These are phyloP conservation scores for Sphaerulina musiva DNA, from an alignment of 2,329 filamentous ascomycete genomes.

Conservation along the genomic window DNA sequence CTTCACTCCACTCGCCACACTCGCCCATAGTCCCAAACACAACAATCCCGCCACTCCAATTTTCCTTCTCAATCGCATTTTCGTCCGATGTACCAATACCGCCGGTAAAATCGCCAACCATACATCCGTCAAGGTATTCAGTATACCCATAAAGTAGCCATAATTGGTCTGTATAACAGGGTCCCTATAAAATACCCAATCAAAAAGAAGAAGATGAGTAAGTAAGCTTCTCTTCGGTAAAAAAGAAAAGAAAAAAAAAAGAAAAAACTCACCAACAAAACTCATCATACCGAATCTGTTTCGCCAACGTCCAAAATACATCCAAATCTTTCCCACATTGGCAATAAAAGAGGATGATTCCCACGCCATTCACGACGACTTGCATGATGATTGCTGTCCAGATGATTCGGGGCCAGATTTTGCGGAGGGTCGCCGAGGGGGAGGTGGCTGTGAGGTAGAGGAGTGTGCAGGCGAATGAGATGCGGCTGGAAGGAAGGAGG, in stretches of 20 bases:
- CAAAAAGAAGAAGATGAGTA: no score
- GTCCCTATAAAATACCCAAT: no score
- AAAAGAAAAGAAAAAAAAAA: no score
- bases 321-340: constrained; percentile 28
- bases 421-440: constrained; percentile 15
- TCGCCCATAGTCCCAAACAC: constrained; percentile 20
- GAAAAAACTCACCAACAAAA: constrained; percentile 16
- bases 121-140: constrained; percentile 29
- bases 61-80: constrained; percentile 24
- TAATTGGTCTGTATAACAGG: constrained; percentile 18
- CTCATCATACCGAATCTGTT: constrained; percentile 16
- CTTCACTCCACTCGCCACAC: constrained; percentile 29
- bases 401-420: constrained; percentile 24
- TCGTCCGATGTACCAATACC: constrained; percentile 28
- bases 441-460: constrained; percentile 28
- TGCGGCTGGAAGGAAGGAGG: no score
- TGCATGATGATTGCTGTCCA: constrained; percentile 26
- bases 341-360: constrained; percentile 22
- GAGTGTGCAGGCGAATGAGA: constrained; percentile 27
- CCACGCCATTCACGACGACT: constrained; percentile 23
- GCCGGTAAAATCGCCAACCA: constrained; percentile 29
- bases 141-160: constrained; percentile 22
- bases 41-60: constrained; percentile 9
- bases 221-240: no score
- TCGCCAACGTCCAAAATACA: constrained; percentile 17